Conservation (phyloP, 306 rosid species). For the Prunus fruticosa region DNA sequence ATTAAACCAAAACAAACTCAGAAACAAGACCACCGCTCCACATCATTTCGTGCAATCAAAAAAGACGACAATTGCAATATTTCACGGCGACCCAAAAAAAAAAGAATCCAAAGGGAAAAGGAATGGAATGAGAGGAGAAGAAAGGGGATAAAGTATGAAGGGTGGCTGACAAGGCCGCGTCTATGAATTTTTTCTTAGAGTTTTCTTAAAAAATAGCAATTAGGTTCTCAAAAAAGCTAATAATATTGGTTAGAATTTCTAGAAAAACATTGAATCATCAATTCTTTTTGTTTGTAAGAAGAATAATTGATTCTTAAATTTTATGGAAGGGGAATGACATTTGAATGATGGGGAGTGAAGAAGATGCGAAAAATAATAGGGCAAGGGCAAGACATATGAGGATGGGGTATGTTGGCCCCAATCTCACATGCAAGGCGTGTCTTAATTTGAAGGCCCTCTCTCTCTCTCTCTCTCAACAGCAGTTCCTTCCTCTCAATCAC, state of each 20-base stretch:
- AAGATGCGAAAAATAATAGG: not conserved
- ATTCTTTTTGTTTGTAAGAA: not conserved
- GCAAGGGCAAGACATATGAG: no score
- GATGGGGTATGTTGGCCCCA: conserved; percentile 40
- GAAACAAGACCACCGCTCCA: no score
- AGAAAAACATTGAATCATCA: not conserved
- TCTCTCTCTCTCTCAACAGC: conserved; percentile 23
- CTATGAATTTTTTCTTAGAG: no score
- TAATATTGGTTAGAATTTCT: no score
- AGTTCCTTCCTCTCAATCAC: conserved; percentile 53
- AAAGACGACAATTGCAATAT: no score
- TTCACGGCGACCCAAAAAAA: no score
- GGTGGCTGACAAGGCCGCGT: rapidly evolving
- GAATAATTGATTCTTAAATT: not conserved
- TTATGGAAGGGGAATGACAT: not conserved
- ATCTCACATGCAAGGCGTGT: conserved; percentile 80
- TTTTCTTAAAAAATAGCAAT: no score
- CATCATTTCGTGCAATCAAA: no score
- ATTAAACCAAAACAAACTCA: no score
- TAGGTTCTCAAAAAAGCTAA: no score
- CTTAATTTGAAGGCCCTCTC: conserved; percentile 24
- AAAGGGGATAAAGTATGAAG: rapidly evolving
- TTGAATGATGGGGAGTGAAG: not conserved
- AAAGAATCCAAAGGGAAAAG: no score
- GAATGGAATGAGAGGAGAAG: no score